Base-by-base conservation (phyloP, 768 basidiomycete genomes). In the Glaciozyma martinii region DNA sequence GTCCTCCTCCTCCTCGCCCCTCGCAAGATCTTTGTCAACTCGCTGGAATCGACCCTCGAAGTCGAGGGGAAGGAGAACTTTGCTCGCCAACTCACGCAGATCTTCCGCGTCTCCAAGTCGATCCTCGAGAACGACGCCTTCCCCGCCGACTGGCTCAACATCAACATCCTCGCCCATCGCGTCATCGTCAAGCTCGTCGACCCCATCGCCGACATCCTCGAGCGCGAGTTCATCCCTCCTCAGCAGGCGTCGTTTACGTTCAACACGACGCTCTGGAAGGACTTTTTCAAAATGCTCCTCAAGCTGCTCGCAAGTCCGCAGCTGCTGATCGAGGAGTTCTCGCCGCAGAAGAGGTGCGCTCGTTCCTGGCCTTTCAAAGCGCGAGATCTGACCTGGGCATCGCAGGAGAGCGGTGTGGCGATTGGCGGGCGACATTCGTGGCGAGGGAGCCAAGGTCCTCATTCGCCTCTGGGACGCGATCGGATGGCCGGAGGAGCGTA, bases 381-480 rank as follows among this genome's bases (percentile, higher is more conserved):
- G 40, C 5, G 13, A 10, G n/a, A 16, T 29, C 64, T 40, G 37
- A 52, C 18, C 23, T 2, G 16, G n/a, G 27, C 46, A 21, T 25
- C 25, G 21, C 55, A 65, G 91, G 49, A 85, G 93, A 50, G 89
- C 93, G 5, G 89, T 93, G 15, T 97, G 93, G 93, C 84, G 90
- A 44, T 83, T 97, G n/a, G 90, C 89, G 8, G 92, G 92, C 32
- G 94, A 98, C 77, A 85, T 97, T 72, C 84, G 94, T 29, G 92
- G 91, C 15, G 89, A 94, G 75, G 93, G 91, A 21, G 87, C 91
- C 3, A 79, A 83, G 9, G 85, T 94, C 62, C 76, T 97, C 53
- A 76, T 87, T 21, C 84, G 81, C 40, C 78, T 93, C 8, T 98
- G 94, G 94, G 84, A 88, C 72, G 84, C 88, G 3, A 80, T 98